A percentile compares a stretch with the other conserved stretches of the same genome.
Conservation (phyloP, 1,284 basidiomycete genomes). For the Peniophora sp. region DNA sequence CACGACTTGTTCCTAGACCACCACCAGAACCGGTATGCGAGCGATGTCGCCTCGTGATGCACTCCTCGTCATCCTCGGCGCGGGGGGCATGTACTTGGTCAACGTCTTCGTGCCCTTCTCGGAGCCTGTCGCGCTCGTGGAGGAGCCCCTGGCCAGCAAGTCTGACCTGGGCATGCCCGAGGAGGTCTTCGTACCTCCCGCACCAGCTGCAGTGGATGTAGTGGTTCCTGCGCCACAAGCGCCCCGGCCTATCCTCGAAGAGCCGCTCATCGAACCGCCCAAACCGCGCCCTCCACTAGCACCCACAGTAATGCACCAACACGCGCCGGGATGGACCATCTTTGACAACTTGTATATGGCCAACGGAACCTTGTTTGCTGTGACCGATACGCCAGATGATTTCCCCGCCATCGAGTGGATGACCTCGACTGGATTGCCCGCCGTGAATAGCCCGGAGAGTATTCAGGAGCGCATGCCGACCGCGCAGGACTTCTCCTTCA, state of each 20-base stretch:
- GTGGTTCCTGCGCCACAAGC: slow-evolving; percentile 4
- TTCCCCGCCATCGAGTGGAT: slow-evolving; percentile 63
- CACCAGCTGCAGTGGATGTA: slow-evolving; percentile 1
- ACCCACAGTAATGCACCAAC: slow-evolving; percentile 46
- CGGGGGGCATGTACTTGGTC: slow-evolving; percentile 42
- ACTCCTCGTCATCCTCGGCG: slow-evolving; percentile 42
- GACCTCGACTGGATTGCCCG: slow-evolving; percentile 59
- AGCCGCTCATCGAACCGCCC: background rate
- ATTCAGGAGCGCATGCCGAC: slow-evolving; percentile 60
- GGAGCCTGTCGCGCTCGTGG: slow-evolving; percentile 26
- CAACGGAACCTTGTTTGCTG: slow-evolving; percentile 65
- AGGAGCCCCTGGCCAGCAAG: slow-evolving; percentile 19
- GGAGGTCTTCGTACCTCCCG: background rate
- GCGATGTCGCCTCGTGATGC: slow-evolving; percentile 31
- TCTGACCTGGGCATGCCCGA: slow-evolving; percentile 1
- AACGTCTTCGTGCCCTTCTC: slow-evolving; percentile 27
- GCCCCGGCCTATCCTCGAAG: background rate
- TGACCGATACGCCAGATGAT: slow-evolving; percentile 34
- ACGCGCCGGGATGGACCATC: slow-evolving; percentile 75
- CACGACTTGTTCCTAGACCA: background rate
- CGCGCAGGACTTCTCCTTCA: slow-evolving; percentile 47
- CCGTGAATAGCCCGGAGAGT: slow-evolving; percentile 55
- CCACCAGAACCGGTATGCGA: slow-evolving; percentile 2
- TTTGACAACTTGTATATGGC: slow-evolving; percentile 75
- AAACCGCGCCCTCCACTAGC: slow-evolving; percentile 4